phyloP scores from a whole-genome alignment of 2,329 filamentous ascomycete genomes.

The Lachnellula occidentalis region DNA sequence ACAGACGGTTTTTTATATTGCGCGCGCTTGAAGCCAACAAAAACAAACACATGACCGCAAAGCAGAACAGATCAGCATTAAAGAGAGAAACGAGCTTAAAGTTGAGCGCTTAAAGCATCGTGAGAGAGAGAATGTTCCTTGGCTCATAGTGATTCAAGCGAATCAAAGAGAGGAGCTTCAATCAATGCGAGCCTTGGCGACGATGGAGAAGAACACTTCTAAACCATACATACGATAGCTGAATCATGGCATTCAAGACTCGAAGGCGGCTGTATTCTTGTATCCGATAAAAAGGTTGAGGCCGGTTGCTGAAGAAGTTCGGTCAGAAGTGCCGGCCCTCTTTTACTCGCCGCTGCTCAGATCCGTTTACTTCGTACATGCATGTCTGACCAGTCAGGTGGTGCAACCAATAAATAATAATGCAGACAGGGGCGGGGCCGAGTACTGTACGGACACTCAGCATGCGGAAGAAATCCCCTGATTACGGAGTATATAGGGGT shows the following conservation, averaged over 20 bases:
- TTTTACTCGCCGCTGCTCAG: not conserved
- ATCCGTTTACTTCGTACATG: no score
- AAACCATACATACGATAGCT: not conserved
- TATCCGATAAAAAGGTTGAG: not conserved
- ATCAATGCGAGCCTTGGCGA: not conserved
- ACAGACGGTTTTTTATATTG: not conserved
- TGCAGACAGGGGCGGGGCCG: not conserved
- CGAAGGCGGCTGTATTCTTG: not conserved
- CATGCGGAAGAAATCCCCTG: not conserved
- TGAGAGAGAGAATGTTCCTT: not conserved
- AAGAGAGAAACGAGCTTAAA: slow-evolving; percentile 7
- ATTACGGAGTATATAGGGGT: no score
- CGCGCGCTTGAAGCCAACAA: slow-evolving; percentile 17
- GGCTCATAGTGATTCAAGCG: not conserved
- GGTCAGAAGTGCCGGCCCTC: not conserved
- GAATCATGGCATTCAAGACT: not conserved
- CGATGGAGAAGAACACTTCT: not conserved
- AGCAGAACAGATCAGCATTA: slow-evolving; percentile 7
- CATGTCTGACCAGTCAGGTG: not conserved
- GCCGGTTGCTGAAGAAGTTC: not conserved
- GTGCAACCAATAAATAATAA: not conserved
- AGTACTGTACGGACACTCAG: not conserved
- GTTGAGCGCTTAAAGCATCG: slow-evolving; percentile 16
- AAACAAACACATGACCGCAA: slow-evolving; percentile 12
- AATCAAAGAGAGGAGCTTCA: not conserved